Base-by-base conservation (phyloP, 140 eudicot species). In the Anethum foeniculum region DNA sequence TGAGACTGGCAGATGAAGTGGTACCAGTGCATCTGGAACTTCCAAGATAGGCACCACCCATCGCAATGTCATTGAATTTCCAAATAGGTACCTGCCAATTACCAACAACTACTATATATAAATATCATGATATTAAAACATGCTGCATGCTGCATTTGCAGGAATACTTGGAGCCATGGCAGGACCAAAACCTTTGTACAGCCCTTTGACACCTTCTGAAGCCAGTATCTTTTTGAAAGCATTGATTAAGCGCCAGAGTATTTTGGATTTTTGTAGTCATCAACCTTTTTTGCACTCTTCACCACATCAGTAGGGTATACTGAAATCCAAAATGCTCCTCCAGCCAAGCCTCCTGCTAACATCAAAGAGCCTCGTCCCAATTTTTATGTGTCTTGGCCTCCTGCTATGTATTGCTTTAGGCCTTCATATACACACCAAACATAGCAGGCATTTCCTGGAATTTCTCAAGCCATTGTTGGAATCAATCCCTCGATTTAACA, bases 21-120 rank as follows among this genome's bases (percentile, higher is more conserved):
- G 96, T 68, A 94, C 97, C 79, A 94, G 98, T 81, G 98, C 98
- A 89, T 94, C 98, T 46, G 97, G 98, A 81, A 94, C 97, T 81
- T 97, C 98, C 81, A 94, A 86, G 44, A 92, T 82, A 44, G 97
- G 93, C 71, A 92, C 94, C 86, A 94, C 98, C 36, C 90, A 93
- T 81, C 98, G 82, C 80, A 94, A 44, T 71, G 85, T 89, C 81
- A 94, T 73, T 71, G n/a, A n/a, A n/a, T n/a, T n/a, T n/a, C n/a
- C n/a, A n/a, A n/a, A n/a, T n/a, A n/a, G n/a, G n/a, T n/a, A n/a
- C n/a, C n/a, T n/a, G n/a, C n/a, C n/a, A n/a, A n/a, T n/a, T n/a
- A n/a, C n/a, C n/a, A n/a, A n/a, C n/a, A n/a, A n/a, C n/a, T n/a
- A n/a, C n/a, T n/a, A n/a, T n/a, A n/a, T n/a, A n/a, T n/a, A n/a